Percentiles rank a stretch among this genome's conserved stretches.
phyloP scores from a whole-genome alignment of 2,329 filamentous ascomycete species.

The Colletotrichum sp. region DNA sequence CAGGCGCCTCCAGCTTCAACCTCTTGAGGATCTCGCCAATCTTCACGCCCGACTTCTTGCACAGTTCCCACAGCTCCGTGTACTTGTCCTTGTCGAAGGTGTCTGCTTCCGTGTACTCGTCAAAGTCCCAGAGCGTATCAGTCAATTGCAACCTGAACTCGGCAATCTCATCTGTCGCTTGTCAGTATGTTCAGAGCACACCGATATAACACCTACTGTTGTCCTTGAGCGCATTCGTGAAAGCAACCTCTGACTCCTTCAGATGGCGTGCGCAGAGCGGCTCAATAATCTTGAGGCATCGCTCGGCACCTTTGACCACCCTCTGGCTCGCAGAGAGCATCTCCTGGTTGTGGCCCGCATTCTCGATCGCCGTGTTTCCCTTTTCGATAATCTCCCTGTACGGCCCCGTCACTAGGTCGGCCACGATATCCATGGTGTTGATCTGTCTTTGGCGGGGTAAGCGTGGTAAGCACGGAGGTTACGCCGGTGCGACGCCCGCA shows the following conservation, averaged over 20 bases:
- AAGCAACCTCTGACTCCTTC: constrained; percentile 54
- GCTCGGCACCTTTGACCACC: constrained; percentile 53
- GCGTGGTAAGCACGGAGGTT: neutral
- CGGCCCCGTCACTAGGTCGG: constrained; percentile 52
- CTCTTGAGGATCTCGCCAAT: constrained; percentile 57
- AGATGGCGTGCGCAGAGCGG: constrained; percentile 54
- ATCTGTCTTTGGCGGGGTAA: neutral
- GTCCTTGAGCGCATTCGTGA: constrained; percentile 57
- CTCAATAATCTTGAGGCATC: constrained; percentile 55
- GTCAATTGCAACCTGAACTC: constrained; percentile 51
- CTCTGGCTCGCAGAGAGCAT: constrained; percentile 57
- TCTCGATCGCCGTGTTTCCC: constrained; percentile 50
- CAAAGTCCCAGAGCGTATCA: constrained; percentile 61
- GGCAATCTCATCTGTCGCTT: constrained; percentile 52
- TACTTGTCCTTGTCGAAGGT: constrained; percentile 58
- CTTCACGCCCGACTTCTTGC: constrained; percentile 52
- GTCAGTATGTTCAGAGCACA: neutral
- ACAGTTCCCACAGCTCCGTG: constrained; percentile 50
- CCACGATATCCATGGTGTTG: constrained; percentile 41
- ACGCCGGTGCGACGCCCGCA: neutral
- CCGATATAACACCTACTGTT: constrained; percentile 43
- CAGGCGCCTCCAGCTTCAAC: constrained; percentile 51
- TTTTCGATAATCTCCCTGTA: constrained; percentile 60
- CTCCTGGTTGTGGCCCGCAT: constrained; percentile 47
- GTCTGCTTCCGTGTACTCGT: constrained; percentile 56